Evolutionary conservation across 1,139 yeast genomes (phyloP), one percentile per base, ranked within the genome.

Genomic region (Fermentozyma sake): DNA sequence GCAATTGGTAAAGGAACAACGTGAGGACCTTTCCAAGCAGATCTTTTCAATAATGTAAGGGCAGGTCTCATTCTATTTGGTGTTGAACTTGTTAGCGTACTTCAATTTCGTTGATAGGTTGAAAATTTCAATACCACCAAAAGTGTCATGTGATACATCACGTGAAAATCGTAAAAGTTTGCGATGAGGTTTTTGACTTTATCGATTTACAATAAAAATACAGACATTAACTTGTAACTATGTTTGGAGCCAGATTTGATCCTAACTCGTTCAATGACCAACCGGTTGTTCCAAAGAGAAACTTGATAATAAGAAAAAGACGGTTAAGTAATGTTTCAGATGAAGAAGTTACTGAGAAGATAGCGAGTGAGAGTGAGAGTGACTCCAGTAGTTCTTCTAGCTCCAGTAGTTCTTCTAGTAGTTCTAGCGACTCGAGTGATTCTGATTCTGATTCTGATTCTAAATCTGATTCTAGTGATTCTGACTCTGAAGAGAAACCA

Each of bases 11-110:
- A 69, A 4, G 97, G 96, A 12, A 89, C 97, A 37, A 91, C 81
- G 50, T 81, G 82, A 6, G 98, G 98, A 14, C 96, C 96, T 52
- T 84, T 84, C 95, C 95, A 84, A 8, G 80, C 85, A 1, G 94
- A 79, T 46, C 95, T 74, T 39, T 46, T 50, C 37, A 82, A 61
- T 27, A 75, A 55, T 26, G 61, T 52, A 34, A 75, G 48, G 17
- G 80, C 54, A 26, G 82, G 69, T 57, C 75, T 72, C 93, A 82
- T 82, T 37, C 38, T 39, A n/a, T n/a, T 19, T n/a, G 15, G 12
- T 20, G 25, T 18, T 24, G 28, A 20, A 12, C 10, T 20, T 14
- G 14, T 13, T 28, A 13, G 24, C 18, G 19, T n/a, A n/a, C n/a
- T n/a, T n/a, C n/a, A n/a, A n/a, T n/a, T n/a, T n/a, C n/a, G 20